Evolutionary conservation across 352 stramenopile species (phyloP), one percentile per base, ranked within the genome.

Genomic region (Ochromonadaceae sp.): DNA sequence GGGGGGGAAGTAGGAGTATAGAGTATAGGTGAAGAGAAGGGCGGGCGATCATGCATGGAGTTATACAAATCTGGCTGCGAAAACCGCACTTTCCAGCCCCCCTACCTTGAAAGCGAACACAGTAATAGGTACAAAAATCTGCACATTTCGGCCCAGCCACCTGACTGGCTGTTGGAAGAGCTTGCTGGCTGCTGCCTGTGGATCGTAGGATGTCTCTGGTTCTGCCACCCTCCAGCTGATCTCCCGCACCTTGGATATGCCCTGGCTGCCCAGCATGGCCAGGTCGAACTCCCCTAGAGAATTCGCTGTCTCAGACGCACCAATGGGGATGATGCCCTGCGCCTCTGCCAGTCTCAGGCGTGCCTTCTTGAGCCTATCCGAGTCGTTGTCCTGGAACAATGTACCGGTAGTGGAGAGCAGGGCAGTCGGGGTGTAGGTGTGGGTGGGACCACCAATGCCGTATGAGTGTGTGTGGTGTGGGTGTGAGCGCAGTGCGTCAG

Each of bases 61-160:
- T n/a, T n/a, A n/a, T n/a, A n/a, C n/a, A n/a, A n/a, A n/a, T n/a
- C n/a, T n/a, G n/a, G n/a, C n/a, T n/a, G n/a, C n/a, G n/a, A n/a
- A n/a, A n/a, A n/a, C n/a, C n/a, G n/a, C n/a, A n/a, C n/a, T n/a
- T n/a, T n/a, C n/a, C n/a, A 50, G 56, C 26, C 72, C 69, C 74
- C n/a, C n/a, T n/a, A 59, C 32, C 43, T 55, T 73, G 22, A 48
- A 48, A 41, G 67, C 35, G 67, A 77, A 77, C 0, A 53, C 44
- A n/a, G 69, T 56, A 9, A 90, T 59, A 0, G 82, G 82, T 5
- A 84, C 55, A 12, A 83, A 82, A 58, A 90, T 84, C 65, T 87
- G 70, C 22, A 87, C 57, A 58, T 90, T 90, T 22, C 82, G 70
- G 20, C 79, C 65, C 35, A 90, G 50, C 82, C 82, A 90, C 46